A percentile compares a stretch with the other conserved stretches of the same genome.
Evolutionary conservation across 1,139 yeast species (phyloP).

Genomic region (Blastobotrys buckinghamii): DNA sequence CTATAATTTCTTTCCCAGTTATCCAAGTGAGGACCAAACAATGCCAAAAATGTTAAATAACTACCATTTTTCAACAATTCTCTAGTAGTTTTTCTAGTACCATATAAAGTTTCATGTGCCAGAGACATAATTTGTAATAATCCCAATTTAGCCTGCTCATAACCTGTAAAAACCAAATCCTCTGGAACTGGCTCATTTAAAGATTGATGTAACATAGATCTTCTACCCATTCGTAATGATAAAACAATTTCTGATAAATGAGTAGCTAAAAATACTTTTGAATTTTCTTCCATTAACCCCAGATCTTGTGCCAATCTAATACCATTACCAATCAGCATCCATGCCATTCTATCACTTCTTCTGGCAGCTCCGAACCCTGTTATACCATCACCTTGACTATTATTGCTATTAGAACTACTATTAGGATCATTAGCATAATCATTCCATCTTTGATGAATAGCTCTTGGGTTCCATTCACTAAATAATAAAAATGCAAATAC

Average conservation of each 20-base stretch:
- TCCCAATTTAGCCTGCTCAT: slow-evolving; percentile 75
- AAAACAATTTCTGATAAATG: slow-evolving; percentile 69
- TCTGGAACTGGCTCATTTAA: slow-evolving; percentile 30
- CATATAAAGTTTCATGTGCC: slow-evolving; percentile 80
- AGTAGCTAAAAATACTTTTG: slow-evolving; percentile 73
- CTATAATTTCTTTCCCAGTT: slow-evolving; percentile 70
- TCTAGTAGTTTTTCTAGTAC: slow-evolving; percentile 33
- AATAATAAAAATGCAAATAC: slow-evolving; percentile 78
- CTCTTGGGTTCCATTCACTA: slow-evolving; percentile 94
- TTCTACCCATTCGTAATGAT: slow-evolving; percentile 35
- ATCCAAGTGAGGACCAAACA: slow-evolving; percentile 69
- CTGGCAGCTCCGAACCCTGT: slow-evolving; percentile 84
- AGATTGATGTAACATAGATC: slow-evolving; percentile 32
- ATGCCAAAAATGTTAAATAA: slow-evolving; percentile 62
- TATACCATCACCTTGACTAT: slow-evolving; percentile 38
- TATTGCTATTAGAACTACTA: slow-evolving; percentile 14
- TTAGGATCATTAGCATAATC: slow-evolving; percentile 66
- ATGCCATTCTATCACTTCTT: slow-evolving; percentile 83
- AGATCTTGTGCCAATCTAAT: slow-evolving; percentile 83
- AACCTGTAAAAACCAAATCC: slow-evolving; percentile 46
- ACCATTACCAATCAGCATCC: slow-evolving; percentile 89
- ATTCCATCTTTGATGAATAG: slow-evolving; percentile 82
- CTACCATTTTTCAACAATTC: slow-evolving; percentile 44
- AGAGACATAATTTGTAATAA: slow-evolving; percentile 71
- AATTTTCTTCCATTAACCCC: slow-evolving; percentile 68